A percentile compares a stretch with the other conserved stretches of the same genome.
phyloP scores from a whole-genome alignment of 2,329 filamentous ascomycete genomes.

The Cucurbitaria berberidis region DNA sequence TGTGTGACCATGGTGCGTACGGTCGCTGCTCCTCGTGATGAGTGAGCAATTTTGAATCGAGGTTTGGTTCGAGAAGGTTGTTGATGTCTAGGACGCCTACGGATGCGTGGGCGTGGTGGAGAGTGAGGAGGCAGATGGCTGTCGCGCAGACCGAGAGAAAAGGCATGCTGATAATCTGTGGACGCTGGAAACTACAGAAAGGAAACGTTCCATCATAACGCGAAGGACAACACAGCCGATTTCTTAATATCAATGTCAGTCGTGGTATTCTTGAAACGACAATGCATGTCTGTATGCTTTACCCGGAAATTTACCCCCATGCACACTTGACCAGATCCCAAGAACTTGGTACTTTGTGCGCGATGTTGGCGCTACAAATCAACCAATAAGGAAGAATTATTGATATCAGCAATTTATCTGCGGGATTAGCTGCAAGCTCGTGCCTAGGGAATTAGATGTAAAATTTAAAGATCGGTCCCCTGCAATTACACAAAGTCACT shows the following conservation, averaged over 20 bases:
- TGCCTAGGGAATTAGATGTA: slow-evolving; percentile 10
- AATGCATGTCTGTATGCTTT: slow-evolving; percentile 8
- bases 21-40: not conserved
- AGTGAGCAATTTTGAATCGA: not conserved
- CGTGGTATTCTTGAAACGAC: not conserved
- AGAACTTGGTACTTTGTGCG: slow-evolving; percentile 14
- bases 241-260: no score
- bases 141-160: not conserved
- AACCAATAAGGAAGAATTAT: not conserved
- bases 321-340: slow-evolving; percentile 2
- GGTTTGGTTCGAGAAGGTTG: slow-evolving; percentile 15
- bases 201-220: not conserved
- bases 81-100: slow-evolving; percentile 22
- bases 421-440: slow-evolving; percentile 1
- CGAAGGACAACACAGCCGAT: not conserved
- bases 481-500: no score
- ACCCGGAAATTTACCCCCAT: slow-evolving; percentile 12
- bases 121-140: not conserved
- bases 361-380: not conserved
- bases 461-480: slow-evolving; percentile 4
- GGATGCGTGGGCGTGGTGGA: slow-evolving; percentile 4
- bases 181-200: not conserved
- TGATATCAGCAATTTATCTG: not conserved
- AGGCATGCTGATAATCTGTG: not conserved
- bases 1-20: slow-evolving; percentile 23